Base-by-base conservation (phyloP, 352 stramenopile genomes). In the Globisporangium recalcitrans region DNA sequence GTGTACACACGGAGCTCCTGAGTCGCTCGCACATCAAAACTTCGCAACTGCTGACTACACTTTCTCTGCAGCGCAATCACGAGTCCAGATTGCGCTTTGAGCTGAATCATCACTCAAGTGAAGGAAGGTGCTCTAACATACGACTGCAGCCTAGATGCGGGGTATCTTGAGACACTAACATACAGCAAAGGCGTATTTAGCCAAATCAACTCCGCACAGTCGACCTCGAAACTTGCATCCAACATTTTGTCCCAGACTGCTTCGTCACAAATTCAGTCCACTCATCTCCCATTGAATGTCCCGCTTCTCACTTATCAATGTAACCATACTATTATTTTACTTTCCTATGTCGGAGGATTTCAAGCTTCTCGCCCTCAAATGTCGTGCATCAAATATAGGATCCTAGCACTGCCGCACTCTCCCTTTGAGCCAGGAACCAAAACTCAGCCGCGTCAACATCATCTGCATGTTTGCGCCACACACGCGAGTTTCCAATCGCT, bases 221-320 rank as follows among this genome's bases (percentile, higher is more conserved):
- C 10, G 10, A 36, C 4, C 32, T 9, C 31, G 3, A 9, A 34
- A 16, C 32, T 5, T 40, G 32, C 32, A 40, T 40, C 11, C 31
- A 36, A 7, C 31, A 36, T 38, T 40, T 14, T 40, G 32, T 40
- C 32, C 32, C 32, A 40, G 32, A 7, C 51, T 40, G 51, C 51
- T 56, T 56, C 27, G 51, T 40, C 51, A 26, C 27, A 56, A 56
- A n/a, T 56, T 56, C 51, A 56, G 51, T 42, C 26, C 27, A 56
- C 49, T 55, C 49, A n/a, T 24, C 44, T 52, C 44, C 16, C 3
- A 14, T n/a, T n/a, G n/a, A 2, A 26, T 16, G 11, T 40, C 7
- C 44, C 19, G 19, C 44, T 22, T 16, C 44, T 51, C 44, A 14
- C 0, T 5, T 51, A 22, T 19, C 21, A 27, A 51, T 14, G 14